Base-by-base conservation (phyloP, 1,139 yeast genomes). In the Yamadazyma sp. region DNA sequence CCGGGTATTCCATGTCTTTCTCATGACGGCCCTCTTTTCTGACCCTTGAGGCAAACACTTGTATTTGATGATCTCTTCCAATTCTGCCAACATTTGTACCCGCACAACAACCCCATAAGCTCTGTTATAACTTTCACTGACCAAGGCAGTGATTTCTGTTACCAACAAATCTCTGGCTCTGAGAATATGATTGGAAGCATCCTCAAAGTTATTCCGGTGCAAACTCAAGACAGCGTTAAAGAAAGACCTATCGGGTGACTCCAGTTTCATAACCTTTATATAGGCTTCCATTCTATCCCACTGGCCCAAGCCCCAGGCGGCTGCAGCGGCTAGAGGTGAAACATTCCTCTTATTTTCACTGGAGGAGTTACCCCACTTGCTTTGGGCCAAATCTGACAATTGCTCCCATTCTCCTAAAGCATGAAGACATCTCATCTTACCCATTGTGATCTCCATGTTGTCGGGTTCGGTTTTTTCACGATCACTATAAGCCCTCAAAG, bases 361-460 rank as follows among this genome's bases (percentile, higher is more conserved):
- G 3, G 86, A 69, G 1, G 95, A 78, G 31, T 71, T 71, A 21
- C 69, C 71, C 98, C 98, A 94, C 55, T 86, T 87, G 33, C 82
- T 84, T 50, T 81, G 85, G 0, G 97, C 96, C 40, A 92, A 69
- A 45, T 84, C 86, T 9, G 95, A 84, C 21, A 94, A 69, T 51
- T 85, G 87, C 48, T 90, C 97, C 98, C 98, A 94, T 62, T 92
- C 97, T 35, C 98, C 98, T 22, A 94, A 68, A 0, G 99, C 99
- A 65, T 92, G 97, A 45, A 90, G 70, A 63, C 97, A 90, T 61
- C 97, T 78, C 97, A 94, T 89, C 56, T 90, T 89, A 64, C 99
- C 99, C 90, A 92, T 82, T 2, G 92, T 85, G 2, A 89, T 83
- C 48, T 92, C 97, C 67, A 76, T 74, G 37, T 78, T 75, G 38